Evolutionary conservation across 1,139 yeast species (phyloP).

Genomic region (Torulaspora pretoriensis): DNA sequence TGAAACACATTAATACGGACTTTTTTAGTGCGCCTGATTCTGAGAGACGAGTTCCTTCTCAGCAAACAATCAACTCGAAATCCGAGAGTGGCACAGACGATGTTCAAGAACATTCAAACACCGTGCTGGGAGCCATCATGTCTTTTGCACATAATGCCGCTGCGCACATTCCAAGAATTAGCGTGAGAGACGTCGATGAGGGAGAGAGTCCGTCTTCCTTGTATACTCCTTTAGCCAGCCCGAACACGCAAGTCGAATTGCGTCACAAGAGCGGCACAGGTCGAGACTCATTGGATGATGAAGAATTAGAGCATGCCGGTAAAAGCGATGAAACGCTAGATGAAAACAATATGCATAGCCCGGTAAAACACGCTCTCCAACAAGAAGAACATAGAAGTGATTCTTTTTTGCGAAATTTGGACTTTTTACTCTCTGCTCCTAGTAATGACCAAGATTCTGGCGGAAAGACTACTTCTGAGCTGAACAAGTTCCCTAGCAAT

Average conservation of each 20-base stretch:
- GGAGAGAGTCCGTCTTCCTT: conserved; percentile 10
- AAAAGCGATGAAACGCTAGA: conserved; percentile 4
- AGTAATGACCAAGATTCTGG: conserved; percentile 11
- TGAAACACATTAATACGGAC: conserved; percentile 18
- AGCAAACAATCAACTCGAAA: conserved; percentile 3
- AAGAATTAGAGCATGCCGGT: neutral
- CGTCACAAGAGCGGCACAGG: neutral
- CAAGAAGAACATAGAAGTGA: conserved; percentile 21
- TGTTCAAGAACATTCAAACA: conserved; percentile 14
- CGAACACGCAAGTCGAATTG: neutral
- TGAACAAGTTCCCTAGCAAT: neutral
- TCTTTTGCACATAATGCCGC: conserved; percentile 28
- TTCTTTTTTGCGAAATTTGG: conserved; percentile 39
- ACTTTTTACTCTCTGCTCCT: conserved; percentile 32
- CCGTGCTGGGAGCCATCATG: conserved; percentile 21
- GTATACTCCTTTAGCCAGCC: conserved; percentile 8
- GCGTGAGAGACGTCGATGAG: conserved; percentile 14
- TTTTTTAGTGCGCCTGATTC: conserved; percentile 10
- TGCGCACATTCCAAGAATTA: conserved; percentile 22
- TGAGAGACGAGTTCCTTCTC: conserved; percentile 3
- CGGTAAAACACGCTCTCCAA: conserved; percentile 18
- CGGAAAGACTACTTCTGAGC: neutral
- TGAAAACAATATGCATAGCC: conserved; percentile 11
- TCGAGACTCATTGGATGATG: neutral
- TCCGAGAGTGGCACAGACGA: conserved; percentile 3